These are phyloP conservation scores for Rhodofomes roseus DNA, from an alignment of 1,284 basidiomycete genomes.

Conservation along the genomic window DNA sequence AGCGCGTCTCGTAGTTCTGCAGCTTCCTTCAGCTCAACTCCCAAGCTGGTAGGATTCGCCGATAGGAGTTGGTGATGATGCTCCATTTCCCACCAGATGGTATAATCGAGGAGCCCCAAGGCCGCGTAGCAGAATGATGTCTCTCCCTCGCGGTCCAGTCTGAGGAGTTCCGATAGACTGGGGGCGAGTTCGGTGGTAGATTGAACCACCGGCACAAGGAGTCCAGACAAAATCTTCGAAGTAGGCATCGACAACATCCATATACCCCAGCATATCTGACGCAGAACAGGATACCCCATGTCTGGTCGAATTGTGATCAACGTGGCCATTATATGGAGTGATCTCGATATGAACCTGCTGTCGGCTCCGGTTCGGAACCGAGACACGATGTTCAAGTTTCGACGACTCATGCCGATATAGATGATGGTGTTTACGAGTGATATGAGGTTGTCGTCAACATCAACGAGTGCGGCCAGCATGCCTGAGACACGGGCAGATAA, in stretches of 20 bases:
- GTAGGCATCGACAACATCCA: not conserved
- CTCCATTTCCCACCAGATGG: too few species aligned
- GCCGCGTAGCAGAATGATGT: not conserved
- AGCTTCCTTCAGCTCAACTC: too few species aligned
- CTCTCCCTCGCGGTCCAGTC: not conserved
- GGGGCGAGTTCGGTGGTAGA: not conserved
- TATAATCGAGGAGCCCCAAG: too few species aligned
- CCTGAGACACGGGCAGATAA: too few species aligned
- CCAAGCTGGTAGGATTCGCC: too few species aligned
- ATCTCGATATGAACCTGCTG: not conserved
- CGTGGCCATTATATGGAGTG: not conserved
- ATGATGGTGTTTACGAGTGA: not conserved
- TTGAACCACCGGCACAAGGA: not conserved
- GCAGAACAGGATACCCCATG: not conserved
- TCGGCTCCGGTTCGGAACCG: not conserved
- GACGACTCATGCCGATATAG: not conserved
- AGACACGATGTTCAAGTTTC: too few species aligned
- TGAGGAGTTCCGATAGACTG: not conserved
- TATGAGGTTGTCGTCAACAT: not conserved
- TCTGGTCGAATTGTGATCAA: not conserved
- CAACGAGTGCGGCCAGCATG: too few species aligned
- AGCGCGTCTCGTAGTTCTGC: too few species aligned
- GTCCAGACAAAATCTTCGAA: not conserved
- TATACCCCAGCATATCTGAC: not conserved
- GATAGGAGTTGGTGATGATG: too few species aligned